Conservation (phyloP, 1,284 basidiomycete species). For the Malassezia pachydermatis region DNA sequence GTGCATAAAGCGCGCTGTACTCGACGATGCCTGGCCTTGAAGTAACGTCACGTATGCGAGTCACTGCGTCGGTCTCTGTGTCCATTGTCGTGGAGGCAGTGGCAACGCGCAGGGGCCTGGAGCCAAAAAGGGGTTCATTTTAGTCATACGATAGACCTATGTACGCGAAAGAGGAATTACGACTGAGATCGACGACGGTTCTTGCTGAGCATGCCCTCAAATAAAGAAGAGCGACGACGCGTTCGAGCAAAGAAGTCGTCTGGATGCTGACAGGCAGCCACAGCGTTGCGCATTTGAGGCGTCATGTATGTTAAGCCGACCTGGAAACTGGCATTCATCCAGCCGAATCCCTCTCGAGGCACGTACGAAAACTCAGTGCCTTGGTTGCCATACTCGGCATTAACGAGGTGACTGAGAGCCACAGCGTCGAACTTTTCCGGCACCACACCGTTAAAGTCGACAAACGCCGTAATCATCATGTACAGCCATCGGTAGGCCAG, state of each 20-base stretch:
- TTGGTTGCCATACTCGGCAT: constrained; percentile 97
- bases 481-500: constrained; percentile 92
- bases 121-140: background rate
- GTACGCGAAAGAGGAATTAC: too few species aligned
- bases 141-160: too few species aligned
- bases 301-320: constrained; percentile 87
- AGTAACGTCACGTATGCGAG: background rate
- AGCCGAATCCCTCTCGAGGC: constrained; percentile 86
- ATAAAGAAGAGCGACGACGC: background rate
- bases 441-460: constrained; percentile 89
- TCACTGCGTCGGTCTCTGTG: background rate
- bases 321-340: constrained; percentile 60
- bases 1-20: background rate
- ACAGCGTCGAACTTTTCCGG: constrained; percentile 98
- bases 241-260: constrained; percentile 65
- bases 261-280: constrained; percentile 80
- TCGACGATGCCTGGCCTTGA: background rate
- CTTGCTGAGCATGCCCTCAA: background rate
- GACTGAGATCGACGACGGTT: background rate
- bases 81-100: background rate
- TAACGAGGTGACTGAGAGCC: constrained; percentile 82
- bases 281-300: constrained; percentile 82
- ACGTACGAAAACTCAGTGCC: constrained; percentile 82
- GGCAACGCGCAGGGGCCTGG: background rate
- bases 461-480: constrained; percentile 56